Percentiles rank a stretch among this genome's conserved stretches.
Evolutionary conservation across 257 asterid species (phyloP).

Genomic region (Echites panduratus): DNA sequence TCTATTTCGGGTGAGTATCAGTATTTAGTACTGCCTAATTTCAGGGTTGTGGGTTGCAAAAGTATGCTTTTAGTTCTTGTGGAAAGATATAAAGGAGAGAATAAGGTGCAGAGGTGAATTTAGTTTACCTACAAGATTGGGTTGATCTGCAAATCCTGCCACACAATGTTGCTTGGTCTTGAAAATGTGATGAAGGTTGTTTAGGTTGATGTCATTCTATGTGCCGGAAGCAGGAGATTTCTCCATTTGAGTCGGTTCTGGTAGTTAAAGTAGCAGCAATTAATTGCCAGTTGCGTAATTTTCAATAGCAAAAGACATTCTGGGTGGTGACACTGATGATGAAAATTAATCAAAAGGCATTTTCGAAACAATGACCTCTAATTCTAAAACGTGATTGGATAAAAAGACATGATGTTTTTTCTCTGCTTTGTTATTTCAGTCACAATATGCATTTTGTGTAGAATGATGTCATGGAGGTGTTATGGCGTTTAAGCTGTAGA

Average conservation of each 20-base stretch:
- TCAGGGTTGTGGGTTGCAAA: neutral
- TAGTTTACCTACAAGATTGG: neutral
- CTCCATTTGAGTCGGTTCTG: neutral
- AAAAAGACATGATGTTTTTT: neutral
- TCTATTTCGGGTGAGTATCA: neutral
- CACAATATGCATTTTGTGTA: neutral
- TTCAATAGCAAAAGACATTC: neutral
- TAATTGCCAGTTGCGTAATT: neutral
- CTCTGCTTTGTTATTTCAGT: neutral
- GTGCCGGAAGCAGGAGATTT: neutral
- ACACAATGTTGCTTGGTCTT: neutral
- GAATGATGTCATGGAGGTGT: neutral
- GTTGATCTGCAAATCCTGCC: neutral
- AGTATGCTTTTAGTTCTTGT: neutral
- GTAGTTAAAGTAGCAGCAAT: neutral
- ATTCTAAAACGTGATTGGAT: neutral
- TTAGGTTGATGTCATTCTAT: neutral
- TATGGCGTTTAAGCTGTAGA: neutral
- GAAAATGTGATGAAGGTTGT: neutral
- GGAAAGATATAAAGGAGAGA: neutral
- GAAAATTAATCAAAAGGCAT: neutral
- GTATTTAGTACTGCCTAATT: neutral
- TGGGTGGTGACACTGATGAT: neutral
- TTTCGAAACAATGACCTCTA: neutral
- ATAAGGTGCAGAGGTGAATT: neutral